Base-by-base conservation (phyloP, 1,139 yeast species). In the Hyphopichia burtonii region DNA sequence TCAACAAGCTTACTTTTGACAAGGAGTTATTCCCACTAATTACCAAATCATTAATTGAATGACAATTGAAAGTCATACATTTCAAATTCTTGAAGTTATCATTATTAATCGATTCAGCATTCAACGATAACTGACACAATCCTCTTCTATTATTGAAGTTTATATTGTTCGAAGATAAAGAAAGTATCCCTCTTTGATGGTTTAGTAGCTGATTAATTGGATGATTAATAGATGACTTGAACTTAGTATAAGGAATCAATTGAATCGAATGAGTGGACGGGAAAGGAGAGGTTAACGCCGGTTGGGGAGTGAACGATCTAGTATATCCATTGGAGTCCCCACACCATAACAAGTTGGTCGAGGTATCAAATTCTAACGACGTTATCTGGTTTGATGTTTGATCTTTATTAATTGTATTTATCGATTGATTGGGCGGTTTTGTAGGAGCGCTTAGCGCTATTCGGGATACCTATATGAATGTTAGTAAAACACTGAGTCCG, bases 341-440 rank as follows among this genome's bases (percentile, higher is more conserved):
- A 4, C 84, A 74, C 98, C 98, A 93, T 3, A 91, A 59, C 36
- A 91, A 67, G 53, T 90, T 93, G 45, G 83, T 79, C 18, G 76
- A 66, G 37, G 76, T 76, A 62, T 93, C 98, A 60, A 90, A 90
- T 20, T 68, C 57, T 23, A 80, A 51, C n/a, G 80, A 43, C 8
- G 68, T 46, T 31, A 68, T 51, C 20, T 45, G 49, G 28, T 52
- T 45, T 44, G 31, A 43, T 47, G 39, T 38, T 34, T 30, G 46
- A 17, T 44, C 43, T 16, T 16, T 12, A 31, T 9, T 12, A 31
- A 20, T 20, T 22, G 23, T 11, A 11, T 27, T 27, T 11, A 11
- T 27, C 11, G 30, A 27, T 31, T 16, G 14, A 17, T 16, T 17
- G 3, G 34, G 9, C 17, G 22, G 12, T 16, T 16, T 36, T 36